phyloP scores from a whole-genome alignment of 2,329 filamentous ascomycete species.

The Macrophomina phaseolina region DNA sequence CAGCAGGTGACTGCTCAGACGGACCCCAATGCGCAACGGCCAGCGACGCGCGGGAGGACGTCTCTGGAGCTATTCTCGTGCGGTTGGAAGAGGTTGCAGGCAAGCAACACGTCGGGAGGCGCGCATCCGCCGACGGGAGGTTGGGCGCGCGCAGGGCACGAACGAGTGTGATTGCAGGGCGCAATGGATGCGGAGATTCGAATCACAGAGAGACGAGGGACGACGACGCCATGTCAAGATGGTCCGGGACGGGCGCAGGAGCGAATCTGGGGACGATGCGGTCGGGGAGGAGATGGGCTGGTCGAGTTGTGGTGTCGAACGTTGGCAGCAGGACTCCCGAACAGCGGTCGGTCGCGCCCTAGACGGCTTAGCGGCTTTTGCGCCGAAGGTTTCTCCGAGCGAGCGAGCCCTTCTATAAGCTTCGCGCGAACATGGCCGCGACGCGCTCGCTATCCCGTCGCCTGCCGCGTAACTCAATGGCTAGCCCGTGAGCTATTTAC shows the following conservation, averaged over 20 bases:
- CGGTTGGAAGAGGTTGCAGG: background rate
- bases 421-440: slow-evolving; percentile 8
- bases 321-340: slow-evolving; percentile 15
- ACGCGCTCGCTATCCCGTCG: background rate
- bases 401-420: slow-evolving; percentile 18
- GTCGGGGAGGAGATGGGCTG: slow-evolving; percentile 26
- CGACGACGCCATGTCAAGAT: slow-evolving; percentile 24
- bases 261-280: slow-evolving; percentile 25
- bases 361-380: slow-evolving; percentile 22
- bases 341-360: slow-evolving; percentile 18
- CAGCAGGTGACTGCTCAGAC: slow-evolving; percentile 27
- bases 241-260: slow-evolving; percentile 18
- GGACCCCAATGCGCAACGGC: slow-evolving; percentile 25
- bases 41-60: slow-evolving; percentile 7
- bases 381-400: slow-evolving; percentile 28
- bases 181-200: slow-evolving; percentile 18
- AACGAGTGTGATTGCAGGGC: slow-evolving; percentile 25
- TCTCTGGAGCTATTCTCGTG: slow-evolving; percentile 18
- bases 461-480: background rate
- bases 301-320: slow-evolving; percentile 27
- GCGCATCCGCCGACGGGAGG: slow-evolving; percentile 26
- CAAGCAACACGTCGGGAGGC: slow-evolving; percentile 14
- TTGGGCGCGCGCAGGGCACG: slow-evolving; percentile 28
- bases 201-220: slow-evolving; percentile 23
- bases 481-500: background rate